Evolutionary conservation across 331 rosid species (phyloP).

Genomic region (Saraca asoca): DNA sequence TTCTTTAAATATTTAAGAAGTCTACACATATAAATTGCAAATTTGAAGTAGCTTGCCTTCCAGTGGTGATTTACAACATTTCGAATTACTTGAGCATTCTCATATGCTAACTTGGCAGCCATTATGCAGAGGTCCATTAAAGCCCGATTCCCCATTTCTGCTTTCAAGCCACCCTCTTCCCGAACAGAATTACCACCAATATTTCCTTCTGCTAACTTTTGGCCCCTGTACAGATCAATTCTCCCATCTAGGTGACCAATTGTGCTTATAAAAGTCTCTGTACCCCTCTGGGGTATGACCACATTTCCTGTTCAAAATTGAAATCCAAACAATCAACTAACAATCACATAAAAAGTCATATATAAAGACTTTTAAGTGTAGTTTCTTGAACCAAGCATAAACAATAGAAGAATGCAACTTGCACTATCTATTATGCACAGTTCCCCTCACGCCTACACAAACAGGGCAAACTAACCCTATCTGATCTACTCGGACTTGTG

Average conservation of each 20-base stretch:
- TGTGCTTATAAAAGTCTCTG: slow-evolving; percentile 65
- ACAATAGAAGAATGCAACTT: too few relatives aligned
- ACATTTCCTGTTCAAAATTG: slow-evolving; percentile 50
- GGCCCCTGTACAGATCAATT: slow-evolving; percentile 44
- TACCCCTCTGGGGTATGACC: slow-evolving; percentile 60
- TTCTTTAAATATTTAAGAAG: neutral
- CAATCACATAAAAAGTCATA: neutral
- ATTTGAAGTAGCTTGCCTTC: slow-evolving; percentile 51
- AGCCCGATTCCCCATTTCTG: slow-evolving; percentile 47
- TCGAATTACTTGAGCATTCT: slow-evolving; percentile 59
- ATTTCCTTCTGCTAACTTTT: slow-evolving; percentile 27
- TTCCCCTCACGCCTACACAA: too few relatives aligned
- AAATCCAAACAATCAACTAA: neutral
- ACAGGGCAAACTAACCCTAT: too few relatives aligned
- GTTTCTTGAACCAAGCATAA: neutral
- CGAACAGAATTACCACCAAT: slow-evolving; percentile 30
- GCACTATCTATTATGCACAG: too few relatives aligned
- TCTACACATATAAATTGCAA: neutral
- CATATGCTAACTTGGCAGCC: slow-evolving; percentile 80
- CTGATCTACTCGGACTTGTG: too few relatives aligned
- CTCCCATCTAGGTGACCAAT: slow-evolving; percentile 67
- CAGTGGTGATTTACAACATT: slow-evolving; percentile 57
- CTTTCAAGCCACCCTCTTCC: slow-evolving; percentile 25
- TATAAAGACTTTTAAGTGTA: neutral
- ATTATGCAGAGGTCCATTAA: slow-evolving; percentile 73